These are phyloP conservation scores for Dendrocalamus sinicus DNA, from an alignment of 176 grass and related monocot species.

Conservation along the genomic window DNA sequence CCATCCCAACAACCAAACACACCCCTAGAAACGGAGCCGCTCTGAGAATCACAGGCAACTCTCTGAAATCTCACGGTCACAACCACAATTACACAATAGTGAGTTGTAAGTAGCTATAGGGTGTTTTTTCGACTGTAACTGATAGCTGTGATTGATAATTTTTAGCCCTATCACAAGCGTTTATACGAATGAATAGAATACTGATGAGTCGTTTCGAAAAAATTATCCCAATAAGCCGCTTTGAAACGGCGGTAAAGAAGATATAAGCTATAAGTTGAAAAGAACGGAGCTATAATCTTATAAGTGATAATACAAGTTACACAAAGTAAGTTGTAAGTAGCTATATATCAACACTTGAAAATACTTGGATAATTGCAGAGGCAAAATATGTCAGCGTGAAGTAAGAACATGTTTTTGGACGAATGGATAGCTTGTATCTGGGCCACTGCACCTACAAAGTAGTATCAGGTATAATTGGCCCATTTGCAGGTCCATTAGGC, in stretches of 20 bases:
- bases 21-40: not conserved
- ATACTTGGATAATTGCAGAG: not conserved
- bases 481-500: conserved; percentile 3
- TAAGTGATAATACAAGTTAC: not conserved
- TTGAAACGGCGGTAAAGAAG: too few species aligned
- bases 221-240: too few species aligned
- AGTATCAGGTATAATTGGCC: not conserved
- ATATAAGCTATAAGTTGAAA: too few species aligned
- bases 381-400: not conserved
- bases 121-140: too few species aligned
- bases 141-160: too few species aligned
- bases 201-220: too few species aligned
- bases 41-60: not conserved
- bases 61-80: not conserved
- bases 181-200: too few species aligned
- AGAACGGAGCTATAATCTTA: not conserved
- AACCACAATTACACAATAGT: not conserved
- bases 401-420: not conserved
- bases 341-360: not conserved
- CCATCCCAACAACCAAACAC: too few species aligned
- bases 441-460: not conserved
- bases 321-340: too few species aligned
- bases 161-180: accelerated
- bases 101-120: not conserved
- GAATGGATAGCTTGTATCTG: not conserved